Evolutionary conservation across 2,329 filamentous ascomycete species (phyloP), one percentile per base, ranked within the genome.

Genomic region (Alternaria metachromatica): DNA sequence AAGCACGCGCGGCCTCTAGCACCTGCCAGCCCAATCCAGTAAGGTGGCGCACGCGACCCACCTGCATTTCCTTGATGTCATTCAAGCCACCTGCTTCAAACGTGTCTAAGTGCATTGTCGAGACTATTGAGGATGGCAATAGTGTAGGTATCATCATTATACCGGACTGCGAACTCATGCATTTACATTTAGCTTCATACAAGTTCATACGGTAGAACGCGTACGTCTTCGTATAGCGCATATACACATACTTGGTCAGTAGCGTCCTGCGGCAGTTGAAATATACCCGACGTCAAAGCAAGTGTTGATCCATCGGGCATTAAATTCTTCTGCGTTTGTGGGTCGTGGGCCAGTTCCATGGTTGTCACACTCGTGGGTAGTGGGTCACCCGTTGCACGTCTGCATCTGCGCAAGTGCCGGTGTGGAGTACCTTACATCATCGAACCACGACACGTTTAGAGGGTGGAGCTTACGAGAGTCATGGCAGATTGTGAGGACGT

Each of bases 1-100:
- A 56, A 63, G 33, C 56, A 63, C 61, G 56, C 61, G 56, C 57
- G 50, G 33, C 54, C 62, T 59, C 45, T 50, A 50, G 37, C 30
- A 23, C 46, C 33, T 51, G 45, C 41, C 28, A 45, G 18, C 60
- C 50, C 41, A 26, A 60, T 61, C 11, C 6, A 23, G 62, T 43
- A 45, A 64, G 58, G 62, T 13, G 62, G 49, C 37, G 37, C 53
- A 37, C 49, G 44, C 44, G 44, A 58, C 44, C 28, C 45, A 58
- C 55, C 18, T 41, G 45, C 33, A 44, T 44, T 44, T 28, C 21
- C 51, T 55, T 44, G 15, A 55, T 55, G 53, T 55, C 46, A 25
- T 26, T 23, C 37, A 41, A 41, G 18, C 33, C 33, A 37, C 33
- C 33, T 37, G 33, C 53, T 23, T 28, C 21, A 20, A 20, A 10